Evolutionary conservation across 192 early-diverging fungal genomes (phyloP), one percentile per base, ranked within the genome.

Genomic region (Linderina pennispora): DNA sequence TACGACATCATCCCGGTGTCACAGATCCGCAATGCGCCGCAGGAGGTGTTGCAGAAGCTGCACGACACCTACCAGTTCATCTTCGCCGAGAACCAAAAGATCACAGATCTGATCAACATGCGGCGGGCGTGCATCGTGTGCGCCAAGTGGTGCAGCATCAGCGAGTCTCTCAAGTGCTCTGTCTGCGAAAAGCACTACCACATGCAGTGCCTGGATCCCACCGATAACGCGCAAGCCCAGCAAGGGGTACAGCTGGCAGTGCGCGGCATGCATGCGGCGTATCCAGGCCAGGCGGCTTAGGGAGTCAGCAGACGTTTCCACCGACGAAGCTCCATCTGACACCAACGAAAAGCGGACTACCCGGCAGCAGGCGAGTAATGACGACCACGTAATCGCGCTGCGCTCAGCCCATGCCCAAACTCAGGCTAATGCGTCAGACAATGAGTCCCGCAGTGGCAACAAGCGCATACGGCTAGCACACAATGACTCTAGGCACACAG

Each of bases 231-330:
- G 74, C 42, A 87, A 88, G 53, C 88, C 87, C 0, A 79, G 82
- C 24, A 92, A 91, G 58, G 90, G 89, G 2, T 91, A 88, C 47
- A 86, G 79, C 14, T 95, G 91, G 84, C 81, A 89, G 55, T 95
- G 92, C 43, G 82, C 82, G 4, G 59, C 75, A 0, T 95, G 92
- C 41, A 64, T 73, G 20, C 55, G 65, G 24, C 60, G 49, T 20
- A 46, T 48, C 1, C 48, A 63, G 51, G 65, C 72, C 20, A 50
- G 68, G 46, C 53, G 68, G 14, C 53, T 62, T 2, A 42, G 53
- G 38, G 38, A 5, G 39, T 28, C 45, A 2, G 13, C 26, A 10
- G 53, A 50, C 13, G 40, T 45, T 0, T 11, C 34, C 17, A 35
- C 20, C 33, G 25, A 36, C 28, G 60, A 57, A 16, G 8, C 39